Percentiles rank a stretch among this genome's conserved stretches.
Conservation (phyloP, 306 rosid species). For the Vachellia pachyceras region DNA sequence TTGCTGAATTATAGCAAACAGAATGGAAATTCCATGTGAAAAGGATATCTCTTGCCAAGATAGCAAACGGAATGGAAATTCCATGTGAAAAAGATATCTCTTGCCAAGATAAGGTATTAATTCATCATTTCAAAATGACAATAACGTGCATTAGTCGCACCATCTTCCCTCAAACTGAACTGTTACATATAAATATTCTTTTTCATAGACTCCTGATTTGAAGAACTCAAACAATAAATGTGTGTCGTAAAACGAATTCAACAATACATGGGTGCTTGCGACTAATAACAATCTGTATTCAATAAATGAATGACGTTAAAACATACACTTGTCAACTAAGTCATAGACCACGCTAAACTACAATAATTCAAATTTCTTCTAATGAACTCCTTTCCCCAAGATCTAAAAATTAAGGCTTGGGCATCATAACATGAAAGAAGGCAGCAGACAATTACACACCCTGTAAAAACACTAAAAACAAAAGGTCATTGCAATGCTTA, state of each 20-base stretch:
- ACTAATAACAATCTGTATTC: conserved; percentile 2
- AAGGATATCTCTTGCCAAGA: conserved; percentile 13
- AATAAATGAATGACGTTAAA: background rate
- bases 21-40: conserved; percentile 16
- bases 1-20: conserved; percentile 53
- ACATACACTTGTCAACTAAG: background rate
- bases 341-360: background rate
- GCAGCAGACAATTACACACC: background rate
- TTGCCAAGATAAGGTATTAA: background rate
- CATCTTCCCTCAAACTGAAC: conserved; percentile 17
- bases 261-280: conserved; percentile 8
- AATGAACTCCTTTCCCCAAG: background rate
- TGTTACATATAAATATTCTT: too few relatives aligned
- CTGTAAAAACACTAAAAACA: background rate
- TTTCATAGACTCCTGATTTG: background rate
- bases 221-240: conserved; percentile 12
- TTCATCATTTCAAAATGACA: conserved; percentile 21
- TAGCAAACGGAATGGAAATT: background rate
- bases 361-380: background rate
- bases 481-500: conserved; percentile 13
- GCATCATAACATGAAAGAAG: background rate
- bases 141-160: conserved; percentile 18
- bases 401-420: background rate
- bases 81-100: conserved; percentile 27
- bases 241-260: background rate